These are phyloP conservation scores for Heritiera littoralis DNA, from an alignment of 345 rosid species.

Conservation along the genomic window DNA sequence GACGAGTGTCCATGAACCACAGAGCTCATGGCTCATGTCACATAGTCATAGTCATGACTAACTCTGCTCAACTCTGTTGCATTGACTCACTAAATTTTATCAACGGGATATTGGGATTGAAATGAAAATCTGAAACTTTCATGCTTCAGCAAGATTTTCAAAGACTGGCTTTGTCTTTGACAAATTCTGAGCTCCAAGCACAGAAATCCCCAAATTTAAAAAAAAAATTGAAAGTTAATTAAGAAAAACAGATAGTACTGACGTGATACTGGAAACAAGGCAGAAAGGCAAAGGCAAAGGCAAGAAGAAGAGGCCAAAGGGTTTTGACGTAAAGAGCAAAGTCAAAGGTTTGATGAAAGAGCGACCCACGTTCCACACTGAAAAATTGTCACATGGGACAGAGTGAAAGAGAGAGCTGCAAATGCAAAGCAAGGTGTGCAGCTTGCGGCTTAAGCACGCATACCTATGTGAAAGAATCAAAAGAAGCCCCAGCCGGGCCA, in stretches of 20 bases:
- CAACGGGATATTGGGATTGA: neutral
- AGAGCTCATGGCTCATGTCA: neutral
- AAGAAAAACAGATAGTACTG: neutral
- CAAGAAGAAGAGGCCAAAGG: neutral
- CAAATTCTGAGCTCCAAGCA: neutral
- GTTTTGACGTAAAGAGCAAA: slow-evolving; percentile 19
- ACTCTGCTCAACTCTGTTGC: neutral
- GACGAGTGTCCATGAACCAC: neutral
- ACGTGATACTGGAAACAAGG: neutral
- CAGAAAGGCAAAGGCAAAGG: neutral
- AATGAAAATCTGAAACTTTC: neutral
- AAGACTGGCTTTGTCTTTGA: neutral
- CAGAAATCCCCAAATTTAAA: neutral
- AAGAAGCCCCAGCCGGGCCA: neutral
- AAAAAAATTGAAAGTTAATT: neutral
- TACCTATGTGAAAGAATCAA: slow-evolving; percentile 39
- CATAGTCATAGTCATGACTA: neutral
- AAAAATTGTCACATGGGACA: slow-evolving; percentile 18
- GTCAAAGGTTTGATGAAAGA: slow-evolving; percentile 31
- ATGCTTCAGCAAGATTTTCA: neutral
- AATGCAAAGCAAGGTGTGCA: neutral
- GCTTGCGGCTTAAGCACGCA: slow-evolving; percentile 27
- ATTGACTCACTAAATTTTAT: neutral
- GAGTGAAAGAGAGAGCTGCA: neutral
- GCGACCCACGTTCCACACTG: slow-evolving; percentile 31